Evolutionary conservation across 2,329 filamentous ascomycete genomes (phyloP).

Genomic region (Hypoxylon sp.): DNA sequence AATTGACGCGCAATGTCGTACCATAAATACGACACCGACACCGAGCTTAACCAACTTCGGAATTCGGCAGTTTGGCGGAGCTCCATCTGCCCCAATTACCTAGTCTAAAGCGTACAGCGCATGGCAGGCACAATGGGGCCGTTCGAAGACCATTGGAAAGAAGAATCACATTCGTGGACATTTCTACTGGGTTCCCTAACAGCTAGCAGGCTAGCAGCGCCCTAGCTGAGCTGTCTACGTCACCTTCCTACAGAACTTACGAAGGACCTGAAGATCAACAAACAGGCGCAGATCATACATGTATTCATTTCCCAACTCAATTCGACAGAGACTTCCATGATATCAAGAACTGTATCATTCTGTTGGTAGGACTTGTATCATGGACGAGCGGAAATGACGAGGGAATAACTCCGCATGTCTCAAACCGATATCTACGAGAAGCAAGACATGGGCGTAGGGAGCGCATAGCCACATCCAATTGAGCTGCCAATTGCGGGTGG

Average conservation of each 20-base stretch:
- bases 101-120: neutral
- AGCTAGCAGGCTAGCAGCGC: neutral
- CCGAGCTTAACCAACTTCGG: slow-evolving; percentile 16
- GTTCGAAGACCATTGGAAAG: neutral
- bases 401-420: slow-evolving; percentile 18
- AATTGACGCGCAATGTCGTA: slow-evolving; percentile 8
- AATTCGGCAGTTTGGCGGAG: slow-evolving; percentile 8
- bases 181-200: neutral
- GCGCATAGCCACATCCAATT: slow-evolving; percentile 25
- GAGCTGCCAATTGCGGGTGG: slow-evolving; percentile 1
- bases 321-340: neutral
- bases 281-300: neutral
- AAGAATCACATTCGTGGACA: neutral
- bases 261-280: slow-evolving; percentile 1
- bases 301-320: neutral
- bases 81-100: slow-evolving; percentile 11
- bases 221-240: neutral
- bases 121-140: neutral
- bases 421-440: slow-evolving; percentile 7
- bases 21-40: neutral
- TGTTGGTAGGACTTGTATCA: slow-evolving; percentile 3
- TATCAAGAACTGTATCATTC: neutral
- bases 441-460: slow-evolving; percentile 7
- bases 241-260: neutral
- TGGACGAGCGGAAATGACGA: slow-evolving; percentile 12